These are phyloP conservation scores for Priceomyces melissophilus DNA, from an alignment of 805 yeast species.

Conservation along the genomic window DNA sequence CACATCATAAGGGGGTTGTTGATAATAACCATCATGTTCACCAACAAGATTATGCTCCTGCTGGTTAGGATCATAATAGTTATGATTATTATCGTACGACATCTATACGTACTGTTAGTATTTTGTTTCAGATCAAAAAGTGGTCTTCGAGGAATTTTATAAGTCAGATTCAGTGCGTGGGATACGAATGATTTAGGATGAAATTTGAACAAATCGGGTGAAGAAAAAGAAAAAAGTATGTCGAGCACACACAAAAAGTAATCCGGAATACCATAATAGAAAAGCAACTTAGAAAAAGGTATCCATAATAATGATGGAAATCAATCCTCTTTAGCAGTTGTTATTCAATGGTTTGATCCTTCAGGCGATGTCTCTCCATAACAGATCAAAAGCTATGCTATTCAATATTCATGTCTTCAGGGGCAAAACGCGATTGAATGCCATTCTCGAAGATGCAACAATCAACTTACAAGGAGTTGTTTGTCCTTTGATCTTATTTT, in stretches of 20 bases:
- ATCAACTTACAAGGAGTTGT: too few relatives aligned
- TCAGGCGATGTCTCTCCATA: too few relatives aligned
- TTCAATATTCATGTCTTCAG: too few relatives aligned
- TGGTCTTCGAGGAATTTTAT: not conserved
- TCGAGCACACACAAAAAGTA: slow-evolving; percentile 5
- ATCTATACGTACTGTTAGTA: slow-evolving; percentile 29
- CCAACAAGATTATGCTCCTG: slow-evolving; percentile 16
- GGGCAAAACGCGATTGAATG: too few relatives aligned
- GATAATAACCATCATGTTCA: slow-evolving; percentile 31
- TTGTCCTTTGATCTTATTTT: too few relatives aligned
- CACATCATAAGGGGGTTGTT: slow-evolving; percentile 26
- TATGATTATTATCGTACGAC: slow-evolving; percentile 57
- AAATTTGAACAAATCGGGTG: slow-evolving; percentile 7
- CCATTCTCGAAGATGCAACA: too few relatives aligned
- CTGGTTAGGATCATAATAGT: slow-evolving; percentile 49
- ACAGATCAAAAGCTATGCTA: too few relatives aligned
- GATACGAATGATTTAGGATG: slow-evolving; percentile 4
- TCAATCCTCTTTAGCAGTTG: too few relatives aligned
- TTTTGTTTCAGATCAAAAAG: slow-evolving; percentile 1
- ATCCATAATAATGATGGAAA: too few relatives aligned
- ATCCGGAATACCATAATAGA: slow-evolving; percentile 5
- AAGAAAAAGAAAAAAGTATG: slow-evolving; percentile 5
- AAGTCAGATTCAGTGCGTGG: not conserved
- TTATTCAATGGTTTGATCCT: too few relatives aligned
- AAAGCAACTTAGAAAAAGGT: not conserved